Conservation (phyloP, 495 filamentous ascomycete species). For the Aspergillus asperescens region DNA sequence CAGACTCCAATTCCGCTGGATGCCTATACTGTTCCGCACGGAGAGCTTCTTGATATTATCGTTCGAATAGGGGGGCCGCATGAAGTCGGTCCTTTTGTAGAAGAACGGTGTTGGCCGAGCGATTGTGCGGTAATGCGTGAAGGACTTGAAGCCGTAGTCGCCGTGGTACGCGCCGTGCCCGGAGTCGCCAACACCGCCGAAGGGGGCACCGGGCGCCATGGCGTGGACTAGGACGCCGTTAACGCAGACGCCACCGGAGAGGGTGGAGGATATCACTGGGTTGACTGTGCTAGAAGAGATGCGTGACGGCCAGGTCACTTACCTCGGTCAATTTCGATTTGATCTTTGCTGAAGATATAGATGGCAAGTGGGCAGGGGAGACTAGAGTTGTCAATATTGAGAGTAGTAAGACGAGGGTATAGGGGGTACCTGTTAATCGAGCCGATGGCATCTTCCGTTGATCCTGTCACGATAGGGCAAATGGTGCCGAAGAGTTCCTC, state of each 20-base stretch:
- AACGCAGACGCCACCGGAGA: conserved; percentile 14
- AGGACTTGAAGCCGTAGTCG: conserved; percentile 47
- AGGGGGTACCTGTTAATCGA: conserved; percentile 8
- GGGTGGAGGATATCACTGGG: conserved; percentile 12
- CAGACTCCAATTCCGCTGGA: conserved; percentile 10
- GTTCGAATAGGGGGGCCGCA: conserved; percentile 9
- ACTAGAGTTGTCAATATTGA: neutral
- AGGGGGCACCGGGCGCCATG: conserved; percentile 7
- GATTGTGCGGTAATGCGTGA: conserved; percentile 60
- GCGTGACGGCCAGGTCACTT: no score
- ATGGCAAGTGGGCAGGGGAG: conserved; percentile 6
- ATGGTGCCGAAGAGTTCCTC: conserved; percentile 85
- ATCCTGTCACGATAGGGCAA: conserved; percentile 55
- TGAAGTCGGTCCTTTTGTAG: neutral
- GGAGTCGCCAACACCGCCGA: conserved; percentile 15
- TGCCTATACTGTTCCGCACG: conserved; percentile 9
- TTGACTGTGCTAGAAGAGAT: no score
- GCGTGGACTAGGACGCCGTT: conserved; percentile 12
- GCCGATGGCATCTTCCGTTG: conserved; percentile 15
- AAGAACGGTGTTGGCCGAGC: conserved; percentile 10
- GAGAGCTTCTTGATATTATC: conserved; percentile 9
- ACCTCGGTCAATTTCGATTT: conserved; percentile 4
- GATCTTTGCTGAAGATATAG: conserved; percentile 9
- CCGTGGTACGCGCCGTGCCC: conserved; percentile 14
- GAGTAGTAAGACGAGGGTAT: no score